These are phyloP conservation scores for Herpetospermum pedunculosum DNA, from an alignment of 306 rosid species.

Conservation along the genomic window DNA sequence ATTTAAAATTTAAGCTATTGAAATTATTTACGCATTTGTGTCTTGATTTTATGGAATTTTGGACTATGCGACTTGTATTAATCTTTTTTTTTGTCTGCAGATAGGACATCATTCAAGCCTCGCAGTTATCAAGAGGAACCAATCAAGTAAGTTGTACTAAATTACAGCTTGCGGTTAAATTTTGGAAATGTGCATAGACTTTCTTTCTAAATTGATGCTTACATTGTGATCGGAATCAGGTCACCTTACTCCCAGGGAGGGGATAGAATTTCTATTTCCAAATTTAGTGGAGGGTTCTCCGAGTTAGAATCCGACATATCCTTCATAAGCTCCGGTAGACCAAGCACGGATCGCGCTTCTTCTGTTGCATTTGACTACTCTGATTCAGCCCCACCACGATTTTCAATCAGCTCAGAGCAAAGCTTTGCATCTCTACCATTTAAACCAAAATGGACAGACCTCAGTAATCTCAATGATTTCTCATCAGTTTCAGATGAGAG, in stretches of 20 bases:
- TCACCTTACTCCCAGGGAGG: constrained; percentile 20
- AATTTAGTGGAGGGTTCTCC: constrained; percentile 28
- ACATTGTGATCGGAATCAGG: constrained; percentile 18
- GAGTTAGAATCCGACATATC: constrained; percentile 76
- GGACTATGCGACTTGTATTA: background rate
- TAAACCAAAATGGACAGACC: constrained; percentile 26
- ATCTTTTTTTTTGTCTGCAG: constrained; percentile 6
- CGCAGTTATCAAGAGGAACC: constrained; percentile 39
- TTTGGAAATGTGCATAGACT: background rate
- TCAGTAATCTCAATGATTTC: constrained; percentile 25
- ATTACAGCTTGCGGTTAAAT: background rate
- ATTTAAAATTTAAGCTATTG: background rate
- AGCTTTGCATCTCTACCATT: constrained; percentile 37
- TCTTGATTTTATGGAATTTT: background rate
- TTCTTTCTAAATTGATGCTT: constrained; percentile 1
- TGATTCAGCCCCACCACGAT: constrained; percentile 31
- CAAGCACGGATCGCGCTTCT: constrained; percentile 55
- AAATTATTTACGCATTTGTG: background rate
- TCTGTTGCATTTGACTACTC: constrained; percentile 36
- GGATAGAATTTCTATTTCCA: constrained; percentile 29
- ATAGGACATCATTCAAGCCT: constrained; percentile 46
- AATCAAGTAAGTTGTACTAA: constrained; percentile 26
- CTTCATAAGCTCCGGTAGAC: constrained; percentile 70
- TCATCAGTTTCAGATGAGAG: constrained; percentile 42
- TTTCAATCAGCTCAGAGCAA: constrained; percentile 65